phyloP scores from a whole-genome alignment of 805 yeast species.

The Ogataea zsoltii region DNA sequence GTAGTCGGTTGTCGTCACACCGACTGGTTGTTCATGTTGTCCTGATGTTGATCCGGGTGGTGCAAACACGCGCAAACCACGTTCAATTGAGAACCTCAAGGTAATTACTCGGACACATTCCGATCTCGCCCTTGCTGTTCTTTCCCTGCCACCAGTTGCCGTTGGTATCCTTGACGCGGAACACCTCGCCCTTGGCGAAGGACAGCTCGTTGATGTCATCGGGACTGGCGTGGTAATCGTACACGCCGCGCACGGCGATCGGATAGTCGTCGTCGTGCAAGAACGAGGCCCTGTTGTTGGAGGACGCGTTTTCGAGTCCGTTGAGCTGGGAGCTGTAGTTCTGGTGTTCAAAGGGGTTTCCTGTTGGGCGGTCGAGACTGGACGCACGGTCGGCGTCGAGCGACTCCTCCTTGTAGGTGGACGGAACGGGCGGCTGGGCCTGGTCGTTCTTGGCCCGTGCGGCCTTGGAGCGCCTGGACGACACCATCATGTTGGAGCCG shows the following conservation, averaged over 20 bases:
- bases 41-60: neutral
- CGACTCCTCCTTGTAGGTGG: constrained; percentile 19
- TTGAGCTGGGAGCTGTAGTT: constrained; percentile 36
- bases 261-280: constrained; percentile 55
- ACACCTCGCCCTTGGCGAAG: constrained; percentile 85
- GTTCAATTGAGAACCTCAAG: constrained; percentile 64
- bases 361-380: constrained; percentile 8
- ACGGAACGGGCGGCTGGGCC: constrained; percentile 12
- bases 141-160: constrained; percentile 99
- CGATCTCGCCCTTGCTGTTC: constrained; percentile 86
- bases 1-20: too few species aligned
- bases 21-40: too few species aligned
- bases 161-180: constrained; percentile 87
- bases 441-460: constrained; percentile 9
- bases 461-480: constrained; percentile 18
- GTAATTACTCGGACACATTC: constrained; percentile 95
- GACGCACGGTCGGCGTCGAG: constrained; percentile 9
- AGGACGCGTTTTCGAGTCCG: constrained; percentile 39
- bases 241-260: constrained; percentile 82
- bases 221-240: constrained; percentile 84
- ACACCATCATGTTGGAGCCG: constrained; percentile 35
- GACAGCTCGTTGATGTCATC: constrained; percentile 92
- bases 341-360: constrained; percentile 23
- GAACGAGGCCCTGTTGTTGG: constrained; percentile 17
- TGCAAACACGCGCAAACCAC: too few species aligned